Base-by-base conservation (phyloP, 768 basidiomycete species). In the Hygrocybe punicea region DNA sequence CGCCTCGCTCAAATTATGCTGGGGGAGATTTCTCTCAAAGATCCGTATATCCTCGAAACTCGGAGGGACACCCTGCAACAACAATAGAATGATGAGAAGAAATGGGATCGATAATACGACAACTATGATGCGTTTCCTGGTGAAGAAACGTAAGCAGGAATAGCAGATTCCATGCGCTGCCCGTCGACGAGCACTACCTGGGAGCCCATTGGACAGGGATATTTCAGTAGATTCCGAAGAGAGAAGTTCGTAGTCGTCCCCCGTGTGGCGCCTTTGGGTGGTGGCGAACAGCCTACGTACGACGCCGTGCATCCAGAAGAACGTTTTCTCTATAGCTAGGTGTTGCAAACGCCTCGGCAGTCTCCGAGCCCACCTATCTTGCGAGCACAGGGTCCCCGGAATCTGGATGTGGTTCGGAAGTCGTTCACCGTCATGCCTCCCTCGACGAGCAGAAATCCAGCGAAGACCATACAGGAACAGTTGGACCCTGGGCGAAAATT, bases 31-130 rank as follows among this genome's bases (percentile, higher is more conserved):
- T 6, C 64, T 60, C 56, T 79, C 74, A 33, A 68, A 76, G 1
- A 40, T 29, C 0, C 76, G 67, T 6, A 77, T 65, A 53, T 76
- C 71, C 23, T 65, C 46, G 56, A 73, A 79, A 21, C 60, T 69
- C 1, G 77, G 76, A 8, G 78, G 77, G 0, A 78, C 60, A 11
- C 77, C 78, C 46, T 69, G 72, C 51, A 71, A 51, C 8, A 78
- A 57, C 33, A 70, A 64, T 9, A 65, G 51, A n/a, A 74, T 7
- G 45, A 63, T 56, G 37, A 76, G 16, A 19, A 74, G 39, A 25
- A 68, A 19, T 0, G 63, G 64, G 0, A 64, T 19, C 8, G 60
- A 55, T 6, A 63, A 51, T 25, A 73, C 23, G 23, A 59, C 58
- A 16, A 69, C 3, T 10, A 71, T 34, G 5, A 69, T n/a, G 6